Evolutionary conservation across 352 stramenopile species (phyloP).

Genomic region (Plasmopara viticola): DNA sequence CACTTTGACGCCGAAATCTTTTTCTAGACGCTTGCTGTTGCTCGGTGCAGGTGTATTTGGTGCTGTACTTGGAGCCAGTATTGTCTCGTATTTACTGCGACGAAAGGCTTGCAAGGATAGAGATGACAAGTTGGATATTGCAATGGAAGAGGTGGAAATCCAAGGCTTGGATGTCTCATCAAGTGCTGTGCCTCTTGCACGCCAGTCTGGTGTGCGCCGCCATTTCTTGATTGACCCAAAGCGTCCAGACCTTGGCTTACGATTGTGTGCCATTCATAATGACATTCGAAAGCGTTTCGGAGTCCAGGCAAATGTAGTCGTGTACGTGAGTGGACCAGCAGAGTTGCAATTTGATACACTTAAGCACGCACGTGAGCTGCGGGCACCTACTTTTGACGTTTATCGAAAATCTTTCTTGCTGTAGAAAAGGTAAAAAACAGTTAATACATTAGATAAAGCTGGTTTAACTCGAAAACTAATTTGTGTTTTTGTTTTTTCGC

Average conservation of each 20-base stretch:
- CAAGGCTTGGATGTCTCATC: slow-evolving; percentile 27
- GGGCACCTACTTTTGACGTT: slow-evolving; percentile 29
- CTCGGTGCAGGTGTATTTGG: slow-evolving; percentile 22
- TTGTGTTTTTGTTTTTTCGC: too few species aligned
- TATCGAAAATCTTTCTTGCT: slow-evolving; percentile 48
- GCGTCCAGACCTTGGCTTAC: slow-evolving; percentile 33
- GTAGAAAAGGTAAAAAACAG: slow-evolving; percentile 4
- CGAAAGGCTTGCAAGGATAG: neutral
- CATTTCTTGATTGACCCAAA: slow-evolving; percentile 33
- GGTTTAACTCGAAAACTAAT: too few species aligned
- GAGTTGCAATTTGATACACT: slow-evolving; percentile 32
- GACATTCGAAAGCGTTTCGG: slow-evolving; percentile 51
- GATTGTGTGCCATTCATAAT: slow-evolving; percentile 29
- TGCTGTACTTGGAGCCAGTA: slow-evolving; percentile 21
- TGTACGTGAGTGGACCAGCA: slow-evolving; percentile 43
- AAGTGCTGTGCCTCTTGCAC: slow-evolving; percentile 21
- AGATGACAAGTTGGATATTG: slow-evolving; percentile 17
- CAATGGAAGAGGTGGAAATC: slow-evolving; percentile 40
- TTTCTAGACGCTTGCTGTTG: slow-evolving; percentile 33
- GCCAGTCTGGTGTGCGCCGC: slow-evolving; percentile 24
- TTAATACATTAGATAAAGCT: too few species aligned
- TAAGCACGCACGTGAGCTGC: slow-evolving; percentile 22
- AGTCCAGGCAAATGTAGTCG: slow-evolving; percentile 28
- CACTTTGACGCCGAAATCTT: slow-evolving; percentile 26
- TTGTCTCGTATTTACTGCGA: slow-evolving; percentile 16